These are phyloP conservation scores for Mallotus japonicus DNA, from an alignment of 441 rosid genomes.

Conservation along the genomic window DNA sequence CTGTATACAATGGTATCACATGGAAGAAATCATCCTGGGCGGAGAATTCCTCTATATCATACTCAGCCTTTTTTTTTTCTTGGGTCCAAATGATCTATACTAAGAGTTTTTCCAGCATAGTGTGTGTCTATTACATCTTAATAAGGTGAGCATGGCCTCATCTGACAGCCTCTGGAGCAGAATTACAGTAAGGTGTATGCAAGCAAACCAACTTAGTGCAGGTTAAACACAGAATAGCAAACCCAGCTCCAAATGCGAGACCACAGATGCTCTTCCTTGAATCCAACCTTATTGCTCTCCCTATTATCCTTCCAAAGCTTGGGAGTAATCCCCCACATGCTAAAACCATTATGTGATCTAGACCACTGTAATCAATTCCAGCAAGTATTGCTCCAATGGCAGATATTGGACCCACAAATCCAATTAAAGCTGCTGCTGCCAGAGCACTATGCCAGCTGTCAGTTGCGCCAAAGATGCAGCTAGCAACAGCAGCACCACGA, in stretches of 20 bases:
- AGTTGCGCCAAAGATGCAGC: constrained; percentile 88
- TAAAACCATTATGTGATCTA: constrained; percentile 86
- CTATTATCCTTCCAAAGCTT: constrained; percentile 54
- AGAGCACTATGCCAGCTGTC: constrained; percentile 91
- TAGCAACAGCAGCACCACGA: constrained; percentile 98
- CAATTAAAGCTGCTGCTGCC: constrained; percentile 81
- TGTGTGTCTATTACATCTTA: not conserved
- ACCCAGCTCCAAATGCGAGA: constrained; percentile 57
- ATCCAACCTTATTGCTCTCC: constrained; percentile 65
- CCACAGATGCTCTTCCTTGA: constrained; percentile 57
- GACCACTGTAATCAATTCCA: constrained; percentile 89
- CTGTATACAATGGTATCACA: not conserved
- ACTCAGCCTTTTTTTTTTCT: not conserved
- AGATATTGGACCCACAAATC: constrained; percentile 86
- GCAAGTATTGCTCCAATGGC: constrained; percentile 91
- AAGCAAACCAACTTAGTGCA: constrained; percentile 87
- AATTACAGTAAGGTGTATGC: constrained; percentile 95
- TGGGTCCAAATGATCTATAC: not conserved
- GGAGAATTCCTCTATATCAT: not conserved
- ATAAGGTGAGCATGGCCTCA: constrained; percentile 20
- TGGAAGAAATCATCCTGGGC: constrained; percentile 1
- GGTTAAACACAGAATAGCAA: constrained; percentile 72
- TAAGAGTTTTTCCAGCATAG: not conserved
- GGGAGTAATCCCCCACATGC: constrained; percentile 91
- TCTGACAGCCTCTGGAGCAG: constrained; percentile 97